Evolutionary conservation across 768 basidiomycete genomes (phyloP), one percentile per base, ranked within the genome.

Genomic region (Ramaria sp.): DNA sequence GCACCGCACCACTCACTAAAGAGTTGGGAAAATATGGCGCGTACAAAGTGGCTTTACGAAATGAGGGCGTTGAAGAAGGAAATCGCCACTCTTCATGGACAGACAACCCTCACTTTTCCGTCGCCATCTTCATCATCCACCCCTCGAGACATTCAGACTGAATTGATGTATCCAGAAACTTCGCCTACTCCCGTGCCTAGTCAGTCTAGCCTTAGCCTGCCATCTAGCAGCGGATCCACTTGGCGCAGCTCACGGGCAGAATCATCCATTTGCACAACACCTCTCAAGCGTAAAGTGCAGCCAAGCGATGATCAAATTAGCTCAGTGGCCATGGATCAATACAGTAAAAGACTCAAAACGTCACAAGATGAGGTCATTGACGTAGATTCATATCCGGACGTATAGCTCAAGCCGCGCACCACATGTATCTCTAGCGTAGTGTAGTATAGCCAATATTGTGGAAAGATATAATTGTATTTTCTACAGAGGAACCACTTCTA

Each of bases 1-100:
- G 72, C 87, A 72, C 78, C 82, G 27, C 77, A 82, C 60, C 86
- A 87, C 64, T 62, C 73, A 2, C 12, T 62, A 5, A 64, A 34
- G 7, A 84, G 83, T 13, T 87, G 84, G 84, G 61, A 54, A 33
- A 64, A 63, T n/a, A 72, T 75, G 48, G 51, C 81, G 19, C 45
- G 60, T 31, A 59, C 59, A 52, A 64, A 66, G 53, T 39, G 73
- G 10, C 68, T 67, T 22, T 64, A 70, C 10, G 67, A 73, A 41
- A 58, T 84, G 11, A 81, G 79, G n/a, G 63, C 67, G 5, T 65
- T 76, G 53, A 71, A 75, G 53, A 79, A 80, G 27, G 54, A 55
- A 15, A 27, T 55, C 4, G n/a, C 65, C 73, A 71, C 52, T 76
- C 77, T 19, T 71, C n/a, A 10, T 4, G 20, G 42, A n/a, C 7